Base-by-base conservation (phyloP, 371 early-diverging fungal genomes). In the Mortierella sp. region DNA sequence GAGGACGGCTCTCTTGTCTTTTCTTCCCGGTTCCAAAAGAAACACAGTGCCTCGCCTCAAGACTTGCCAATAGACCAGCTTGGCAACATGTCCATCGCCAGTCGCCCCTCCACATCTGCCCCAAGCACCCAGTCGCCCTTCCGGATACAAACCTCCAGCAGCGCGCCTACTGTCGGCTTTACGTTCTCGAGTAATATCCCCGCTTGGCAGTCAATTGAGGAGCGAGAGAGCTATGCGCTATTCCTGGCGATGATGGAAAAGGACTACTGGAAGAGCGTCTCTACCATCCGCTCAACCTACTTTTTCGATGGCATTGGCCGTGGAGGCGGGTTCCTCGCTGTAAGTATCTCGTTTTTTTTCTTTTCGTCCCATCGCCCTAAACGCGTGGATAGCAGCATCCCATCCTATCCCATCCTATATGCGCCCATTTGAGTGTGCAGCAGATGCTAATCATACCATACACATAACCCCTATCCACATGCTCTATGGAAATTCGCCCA, bases 291-390 rank as follows among this genome's bases (percentile, higher is more conserved):
- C 0, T 80, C 79, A 8, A 84, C 85, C 16, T 84, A 84, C 69
- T 84, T 84, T 57, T 84, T 84, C 37, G 85, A 84, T 44, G 85
- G 85, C 11, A 84, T 84, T 57, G 85, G 85, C 26, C 81, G 85
- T 46, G 85, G 85, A 6, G 85, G 85, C 44, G 85, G 85, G 31
- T 84, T 84, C 54, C 76, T 84, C 8, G 85, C 85, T 21, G 85
- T 84, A 84, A 40, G 80, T 74, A 14, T 6, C 43, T 40, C 43
- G 2, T 40, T 40, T 40, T 40, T 11, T 44, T 13, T 48, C 14
- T 5, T 44, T 40, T 34, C 24, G 34, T 69, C 50, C 28, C 16
- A 67, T 43, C 37, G 34, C 46, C 40, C 24, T 37, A 64, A 64
- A 64, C 64, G 37, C 64, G 64, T 64, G 64, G 21, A 64, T 64